These are phyloP conservation scores for Cladosporium austrohemisphaericum DNA, from an alignment of 2,329 filamentous ascomycete species.

Conservation along the genomic window DNA sequence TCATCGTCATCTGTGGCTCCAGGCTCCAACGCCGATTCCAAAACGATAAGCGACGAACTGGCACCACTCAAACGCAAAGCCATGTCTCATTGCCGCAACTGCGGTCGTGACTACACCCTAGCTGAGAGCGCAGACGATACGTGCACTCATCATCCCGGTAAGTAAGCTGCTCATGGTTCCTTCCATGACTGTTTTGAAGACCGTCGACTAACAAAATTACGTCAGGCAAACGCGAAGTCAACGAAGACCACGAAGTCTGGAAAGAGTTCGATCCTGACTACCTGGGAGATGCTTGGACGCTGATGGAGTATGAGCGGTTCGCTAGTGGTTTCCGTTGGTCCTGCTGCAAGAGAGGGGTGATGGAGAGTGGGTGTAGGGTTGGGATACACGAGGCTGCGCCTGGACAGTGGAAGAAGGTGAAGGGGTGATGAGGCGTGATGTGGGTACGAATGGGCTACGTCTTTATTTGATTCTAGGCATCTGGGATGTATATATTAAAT, in stretches of 20 bases:
- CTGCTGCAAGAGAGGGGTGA: conserved; percentile 1
- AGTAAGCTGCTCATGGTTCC: neutral
- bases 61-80: neutral
- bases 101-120: neutral
- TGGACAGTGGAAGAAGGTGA: conserved; percentile 4
- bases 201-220: neutral
- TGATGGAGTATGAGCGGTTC: conserved; percentile 9
- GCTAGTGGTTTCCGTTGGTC: neutral
- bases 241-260: neutral
- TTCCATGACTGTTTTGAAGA: neutral
- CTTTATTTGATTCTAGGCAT: neutral
- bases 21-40: too few relatives aligned
- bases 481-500: too few relatives aligned
- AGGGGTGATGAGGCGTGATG: neutral
- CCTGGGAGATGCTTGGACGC: conserved; percentile 6
- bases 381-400: conserved; percentile 11
- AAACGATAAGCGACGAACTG: neutral
- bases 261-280: conserved; percentile 2
- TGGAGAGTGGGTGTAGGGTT: neutral
- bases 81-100: conserved; percentile 5
- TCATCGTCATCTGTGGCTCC: too few relatives aligned
- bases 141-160: conserved; percentile 6
- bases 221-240: conserved; percentile 4
- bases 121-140: neutral
- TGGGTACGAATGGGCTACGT: neutral